Evolutionary conservation across 768 basidiomycete genomes (phyloP).

Genomic region (Mycena rebaudengoi): DNA sequence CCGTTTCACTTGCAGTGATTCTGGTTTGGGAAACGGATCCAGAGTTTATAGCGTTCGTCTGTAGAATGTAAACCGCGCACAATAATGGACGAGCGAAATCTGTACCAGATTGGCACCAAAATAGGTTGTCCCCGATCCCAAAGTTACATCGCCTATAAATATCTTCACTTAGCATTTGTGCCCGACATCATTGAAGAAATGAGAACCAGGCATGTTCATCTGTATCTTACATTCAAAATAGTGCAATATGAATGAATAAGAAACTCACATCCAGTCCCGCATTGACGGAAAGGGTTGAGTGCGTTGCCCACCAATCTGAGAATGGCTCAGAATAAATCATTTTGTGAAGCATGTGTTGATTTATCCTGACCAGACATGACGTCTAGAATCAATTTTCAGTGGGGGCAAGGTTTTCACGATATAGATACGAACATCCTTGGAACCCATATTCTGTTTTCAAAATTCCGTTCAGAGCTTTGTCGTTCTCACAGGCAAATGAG

Average conservation of each 20-base stretch:
- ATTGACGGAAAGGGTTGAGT: slow-evolving; percentile 63
- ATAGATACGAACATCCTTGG: slow-evolving; percentile 61
- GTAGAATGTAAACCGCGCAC: background rate
- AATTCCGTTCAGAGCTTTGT: slow-evolving; percentile 65
- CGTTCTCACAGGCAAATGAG: slow-evolving; percentile 71
- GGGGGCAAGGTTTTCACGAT: background rate
- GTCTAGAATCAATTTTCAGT: slow-evolving; percentile 37
- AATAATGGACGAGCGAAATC: no score
- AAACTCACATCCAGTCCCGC: slow-evolving; percentile 65
- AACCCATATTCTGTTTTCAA: slow-evolving; percentile 74
- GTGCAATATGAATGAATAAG: background rate
- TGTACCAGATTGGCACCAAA: slow-evolving; percentile 68
- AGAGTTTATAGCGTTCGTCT: slow-evolving; percentile 56
- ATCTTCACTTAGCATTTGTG: background rate
- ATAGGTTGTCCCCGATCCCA: slow-evolving; percentile 56
- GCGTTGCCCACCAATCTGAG: slow-evolving; percentile 74
- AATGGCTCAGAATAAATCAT: background rate
- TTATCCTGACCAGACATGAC: slow-evolving; percentile 52
- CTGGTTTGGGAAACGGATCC: slow-evolving; percentile 65
- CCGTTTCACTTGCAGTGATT: slow-evolving; percentile 63
- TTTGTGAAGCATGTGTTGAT: background rate
- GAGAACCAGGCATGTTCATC: slow-evolving; percentile 76
- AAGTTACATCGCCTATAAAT: slow-evolving; percentile 50
- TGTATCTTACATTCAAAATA: slow-evolving; percentile 29
- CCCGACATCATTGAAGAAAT: background rate